These are phyloP conservation scores for Barnettozyma populi DNA, from an alignment of 805 yeast genomes.

Conservation along the genomic window DNA sequence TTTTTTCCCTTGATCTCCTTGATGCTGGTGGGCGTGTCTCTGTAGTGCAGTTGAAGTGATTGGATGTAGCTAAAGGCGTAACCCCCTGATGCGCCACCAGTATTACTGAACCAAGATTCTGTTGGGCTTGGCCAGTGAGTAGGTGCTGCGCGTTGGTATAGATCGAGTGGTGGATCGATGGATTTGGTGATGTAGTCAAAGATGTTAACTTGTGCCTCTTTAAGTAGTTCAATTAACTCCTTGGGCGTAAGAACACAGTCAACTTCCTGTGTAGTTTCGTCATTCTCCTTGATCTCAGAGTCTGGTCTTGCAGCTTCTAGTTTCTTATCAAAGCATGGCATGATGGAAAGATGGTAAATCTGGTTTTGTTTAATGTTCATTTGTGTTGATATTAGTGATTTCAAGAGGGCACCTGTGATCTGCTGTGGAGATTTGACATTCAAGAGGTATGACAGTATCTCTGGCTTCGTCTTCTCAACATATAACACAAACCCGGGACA, in stretches of 20 bases:
- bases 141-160: constrained; percentile 44
- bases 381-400: constrained; percentile 40
- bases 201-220: constrained; percentile 43
- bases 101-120: constrained; percentile 66
- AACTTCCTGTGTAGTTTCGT: constrained; percentile 50
- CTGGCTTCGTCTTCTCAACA: constrained; percentile 93
- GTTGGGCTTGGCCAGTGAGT: constrained; percentile 52
- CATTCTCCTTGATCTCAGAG: constrained; percentile 11
- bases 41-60: constrained; percentile 28
- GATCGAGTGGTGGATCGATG: constrained; percentile 12
- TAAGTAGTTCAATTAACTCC: constrained; percentile 71
- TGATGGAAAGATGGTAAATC: constrained; percentile 76
- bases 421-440: constrained; percentile 88
- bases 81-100: constrained; percentile 87
- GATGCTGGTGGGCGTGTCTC: constrained; percentile 24
- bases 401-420: constrained; percentile 77
- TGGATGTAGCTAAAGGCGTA: constrained; percentile 67
- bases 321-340: constrained; percentile 98
- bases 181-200: constrained; percentile 21
- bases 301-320: constrained; percentile 90
- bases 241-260: constrained; percentile 93
- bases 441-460: constrained; percentile 64
- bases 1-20: constrained; percentile 60
- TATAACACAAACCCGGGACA: constrained; percentile 98
- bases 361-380: constrained; percentile 27